Base-by-base conservation (phyloP, 768 basidiomycete species). In the Amanita thiersii region DNA sequence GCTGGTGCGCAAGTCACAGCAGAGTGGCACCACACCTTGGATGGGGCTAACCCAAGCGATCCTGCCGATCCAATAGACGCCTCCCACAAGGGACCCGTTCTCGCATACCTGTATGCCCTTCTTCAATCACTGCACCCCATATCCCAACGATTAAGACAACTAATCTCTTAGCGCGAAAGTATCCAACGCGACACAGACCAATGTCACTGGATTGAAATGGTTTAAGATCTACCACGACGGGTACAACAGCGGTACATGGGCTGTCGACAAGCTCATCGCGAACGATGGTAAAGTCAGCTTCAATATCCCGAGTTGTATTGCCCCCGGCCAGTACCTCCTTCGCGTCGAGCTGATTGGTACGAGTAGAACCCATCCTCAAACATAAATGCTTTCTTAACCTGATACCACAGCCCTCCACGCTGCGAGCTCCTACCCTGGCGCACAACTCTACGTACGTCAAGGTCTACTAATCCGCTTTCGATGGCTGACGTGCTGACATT, bases 151-250 rank as follows among this genome's bases (percentile, higher is more conserved):
- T 15, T 26, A 28, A 33, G 17, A 18, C 23, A 9, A 41, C 12
- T 40, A 35, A 21, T 19, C 8, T n/a, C 28, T 12, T 48, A 77
- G 73, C 3, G 73, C 73, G 45, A 64, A 59, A 54, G 69, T 56
- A 42, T 58, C 63, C 21, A 59, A 58, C 44, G 76, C 76, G 6
- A 64, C 65, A 0, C 70, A 75, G 45, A 55, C 61, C 3, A 41
- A 40, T 19, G 67, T 73, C 3, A 74, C 72, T 1, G 74, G 73
- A 14, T 56, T 72, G 6, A 55, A 66, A 39, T 75, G 73, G 73
- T 75, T 75, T 61, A 75, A 72, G 57, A 71, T 75, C 44, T 69
- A 63, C 47, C 60, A 75, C 45, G 72, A 70, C 41, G 69, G 68
- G 9, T 57, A 60, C 31, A 52, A 56, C 31, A 51, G 50, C 7